Evolutionary conservation across 23 red algal species (phyloP).

Genomic region (Gracilaria vermiculophylla): DNA sequence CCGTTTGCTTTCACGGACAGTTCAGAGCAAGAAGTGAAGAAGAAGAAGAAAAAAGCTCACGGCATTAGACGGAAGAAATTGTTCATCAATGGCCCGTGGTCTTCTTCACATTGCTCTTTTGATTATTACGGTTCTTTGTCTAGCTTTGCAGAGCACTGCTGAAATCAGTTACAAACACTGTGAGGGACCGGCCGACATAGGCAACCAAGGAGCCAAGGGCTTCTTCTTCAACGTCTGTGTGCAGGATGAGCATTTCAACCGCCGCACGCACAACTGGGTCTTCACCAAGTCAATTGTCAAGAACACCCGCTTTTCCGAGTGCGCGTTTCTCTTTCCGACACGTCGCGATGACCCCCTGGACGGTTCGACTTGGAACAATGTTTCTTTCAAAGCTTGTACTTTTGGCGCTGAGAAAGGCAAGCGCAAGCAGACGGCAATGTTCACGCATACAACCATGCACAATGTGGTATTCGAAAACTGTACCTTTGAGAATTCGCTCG

Average conservation of each 20-base stretch:
- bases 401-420: not conserved
- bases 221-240: constrained; percentile 35
- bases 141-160: not conserved
- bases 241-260: not conserved
- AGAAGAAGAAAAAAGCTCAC: not conserved
- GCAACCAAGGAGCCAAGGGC: constrained; percentile 2
- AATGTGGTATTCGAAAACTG: constrained; percentile 48
- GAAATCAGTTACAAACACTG: constrained; percentile 32
- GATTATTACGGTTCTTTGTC: not conserved
- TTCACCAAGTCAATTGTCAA: constrained; percentile 23
- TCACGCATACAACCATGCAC: constrained; percentile 33
- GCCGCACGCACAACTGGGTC: constrained; percentile 11
- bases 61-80: not conserved
- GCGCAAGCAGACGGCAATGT: constrained; percentile 3
- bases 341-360: not conserved
- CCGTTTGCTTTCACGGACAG: too few relatives aligned
- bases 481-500: not conserved
- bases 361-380: constrained; percentile 33
- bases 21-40: not conserved
- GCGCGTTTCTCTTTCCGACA: not conserved
- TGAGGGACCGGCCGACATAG: constrained; percentile 15
- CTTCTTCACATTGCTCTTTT: not conserved
- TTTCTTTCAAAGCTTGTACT: constrained; percentile 51
- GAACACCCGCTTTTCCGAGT: constrained; percentile 18
- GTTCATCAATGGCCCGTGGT: not conserved